Base-by-base conservation (phyloP, 129 eudicot species). In the Gnaphalium uliginosum region DNA sequence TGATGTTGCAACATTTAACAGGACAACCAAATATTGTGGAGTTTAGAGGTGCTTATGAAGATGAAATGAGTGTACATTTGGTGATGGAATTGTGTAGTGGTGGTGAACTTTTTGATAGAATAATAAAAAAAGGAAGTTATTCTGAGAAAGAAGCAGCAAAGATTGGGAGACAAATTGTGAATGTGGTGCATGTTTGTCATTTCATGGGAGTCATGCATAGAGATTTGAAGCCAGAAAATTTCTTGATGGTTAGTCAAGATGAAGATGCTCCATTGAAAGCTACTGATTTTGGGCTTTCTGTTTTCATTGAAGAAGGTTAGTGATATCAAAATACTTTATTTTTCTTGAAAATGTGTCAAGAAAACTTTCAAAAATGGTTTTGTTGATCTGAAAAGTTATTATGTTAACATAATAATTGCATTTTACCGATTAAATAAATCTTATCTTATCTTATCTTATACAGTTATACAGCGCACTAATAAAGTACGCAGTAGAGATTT, bases 141-240 rank as follows among this genome's bases (percentile, higher is more conserved):
- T 81, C 92, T 6, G 98, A 93, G 78, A 93, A 80, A 71, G 96
- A 90, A 33, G 98, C 96, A 32, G 98, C 98, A 11, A 83, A 80
- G 30, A 75, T 90, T 71, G 92, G 83, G 32, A 88, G 98, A 43
- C 96, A 93, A 86, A 84, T 93, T 76, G 98, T 93, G 78, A 93
- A 93, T 79, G 98, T 90, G 81, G 96, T 93, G 67, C 92, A 93
- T 81, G 96, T 81, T 23, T 93, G 96, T 61, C 98, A 93, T 86
- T 93, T 93, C 73, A 93, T 93, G 98, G 96, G 96, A 26, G 95
- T 93, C 53, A 88, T 93, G 84, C 96, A 92, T 83, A 81, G 98
- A 76, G 98, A 92, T 67, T 83, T 90, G 68, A 90, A 90, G 85
- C 98, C 96, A 77, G 98, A 93, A 81, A 93, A 93, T 78, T 93